Conservation (phyloP, 2,329 filamentous ascomycete genomes). For the Colletotrichum paranaense region DNA sequence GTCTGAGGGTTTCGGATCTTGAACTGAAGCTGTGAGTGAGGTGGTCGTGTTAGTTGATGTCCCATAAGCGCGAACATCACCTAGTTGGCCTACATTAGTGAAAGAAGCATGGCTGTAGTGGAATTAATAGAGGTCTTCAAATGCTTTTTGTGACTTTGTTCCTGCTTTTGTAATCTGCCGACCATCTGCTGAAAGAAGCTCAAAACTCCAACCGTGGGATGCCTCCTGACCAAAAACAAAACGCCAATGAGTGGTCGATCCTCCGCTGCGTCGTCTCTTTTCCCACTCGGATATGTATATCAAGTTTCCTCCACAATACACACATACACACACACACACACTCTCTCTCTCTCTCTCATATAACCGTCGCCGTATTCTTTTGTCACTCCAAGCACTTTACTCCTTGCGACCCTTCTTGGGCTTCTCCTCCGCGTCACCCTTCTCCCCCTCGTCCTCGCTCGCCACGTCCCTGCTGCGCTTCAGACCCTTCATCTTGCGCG, state of each 20-base stretch:
- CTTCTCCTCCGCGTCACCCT: slow-evolving; percentile 55
- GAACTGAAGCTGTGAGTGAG: not conserved
- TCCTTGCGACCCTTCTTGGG: slow-evolving; percentile 36
- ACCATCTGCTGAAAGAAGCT: slow-evolving; percentile 37
- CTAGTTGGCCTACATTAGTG: not conserved
- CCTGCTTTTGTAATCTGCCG: slow-evolving; percentile 37
- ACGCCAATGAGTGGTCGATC: slow-evolving; percentile 28
- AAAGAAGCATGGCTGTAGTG: not conserved
- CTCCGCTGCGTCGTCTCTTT: slow-evolving; percentile 18
- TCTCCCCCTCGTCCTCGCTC: slow-evolving; percentile 62
- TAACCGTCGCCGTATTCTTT: not conserved
- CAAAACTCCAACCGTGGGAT: slow-evolving; percentile 35
- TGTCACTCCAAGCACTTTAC: not conserved
- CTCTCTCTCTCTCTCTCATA: too few species aligned
- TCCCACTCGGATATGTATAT: slow-evolving; percentile 17
- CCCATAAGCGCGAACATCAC: too few species aligned
- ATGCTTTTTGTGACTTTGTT: slow-evolving; percentile 34
- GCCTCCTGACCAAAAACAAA: slow-evolving; percentile 34
- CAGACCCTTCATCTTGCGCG: slow-evolving; percentile 98
- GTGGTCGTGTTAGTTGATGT: too few species aligned
- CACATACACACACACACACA: not conserved
- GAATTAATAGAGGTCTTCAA: not conserved
- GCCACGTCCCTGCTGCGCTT: slow-evolving; percentile 79
- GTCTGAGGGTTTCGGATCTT: slow-evolving; percentile 45
- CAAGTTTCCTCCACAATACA: not conserved